Evolutionary conservation across 805 yeast species (phyloP).

Genomic region (Yarrowia sp.): DNA sequence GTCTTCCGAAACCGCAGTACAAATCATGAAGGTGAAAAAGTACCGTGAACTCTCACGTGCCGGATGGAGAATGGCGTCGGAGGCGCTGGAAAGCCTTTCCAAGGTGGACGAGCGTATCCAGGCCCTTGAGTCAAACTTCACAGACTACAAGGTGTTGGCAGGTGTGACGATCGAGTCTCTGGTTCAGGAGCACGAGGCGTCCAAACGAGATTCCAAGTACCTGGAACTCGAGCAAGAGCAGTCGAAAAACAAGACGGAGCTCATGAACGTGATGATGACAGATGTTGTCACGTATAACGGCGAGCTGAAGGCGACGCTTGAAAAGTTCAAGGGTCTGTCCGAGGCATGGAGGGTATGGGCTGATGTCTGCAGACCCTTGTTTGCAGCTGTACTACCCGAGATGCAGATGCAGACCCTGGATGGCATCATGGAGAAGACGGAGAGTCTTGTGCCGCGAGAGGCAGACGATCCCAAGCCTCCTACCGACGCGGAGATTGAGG

Average conservation of each 20-base stretch:
- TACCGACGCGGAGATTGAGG: background rate
- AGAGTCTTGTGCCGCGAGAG: background rate
- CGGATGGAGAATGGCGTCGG: conserved; percentile 23
- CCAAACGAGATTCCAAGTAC: background rate
- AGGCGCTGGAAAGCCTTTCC: conserved; percentile 14
- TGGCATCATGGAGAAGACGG: background rate
- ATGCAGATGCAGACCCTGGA: background rate
- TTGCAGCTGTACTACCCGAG: background rate
- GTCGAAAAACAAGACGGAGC: conserved; percentile 4
- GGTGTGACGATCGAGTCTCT: conserved; percentile 1
- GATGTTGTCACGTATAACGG: conserved; percentile 5
- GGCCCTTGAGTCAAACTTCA: background rate
- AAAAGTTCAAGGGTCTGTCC: background rate
- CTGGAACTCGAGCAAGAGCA: background rate
- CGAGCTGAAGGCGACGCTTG: background rate
- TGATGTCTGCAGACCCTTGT: background rate
- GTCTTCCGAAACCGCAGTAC: conserved; percentile 12
- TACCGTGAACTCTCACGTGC: conserved; percentile 16
- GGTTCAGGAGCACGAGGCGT: background rate
- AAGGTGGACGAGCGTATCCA: background rate
- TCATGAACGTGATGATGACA: conserved; percentile 21
- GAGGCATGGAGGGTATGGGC: conserved; percentile 2
- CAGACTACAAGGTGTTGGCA: background rate
- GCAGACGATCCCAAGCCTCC: background rate
- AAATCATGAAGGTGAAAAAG: conserved; percentile 20